Evolutionary conservation across 2,329 filamentous ascomycete genomes (phyloP).

Genomic region (Nemania abortiva): DNA sequence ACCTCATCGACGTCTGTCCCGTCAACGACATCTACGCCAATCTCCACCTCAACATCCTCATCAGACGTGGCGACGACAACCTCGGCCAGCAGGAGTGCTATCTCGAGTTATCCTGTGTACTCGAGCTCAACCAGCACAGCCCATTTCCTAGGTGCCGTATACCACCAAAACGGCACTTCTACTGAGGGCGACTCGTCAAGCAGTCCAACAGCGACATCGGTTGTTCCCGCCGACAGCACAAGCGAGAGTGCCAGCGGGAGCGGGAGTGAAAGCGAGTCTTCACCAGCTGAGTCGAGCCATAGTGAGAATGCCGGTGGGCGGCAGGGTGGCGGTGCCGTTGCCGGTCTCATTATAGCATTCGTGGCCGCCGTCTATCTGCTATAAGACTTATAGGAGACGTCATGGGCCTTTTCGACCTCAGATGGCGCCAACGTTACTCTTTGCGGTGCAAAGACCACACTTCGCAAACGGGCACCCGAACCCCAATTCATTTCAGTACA

Average conservation of each 20-base stretch:
- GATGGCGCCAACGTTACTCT: constrained; percentile 16
- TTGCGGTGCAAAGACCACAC: constrained; percentile 26
- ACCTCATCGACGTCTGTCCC: constrained; percentile 31
- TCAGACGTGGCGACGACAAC: constrained; percentile 22
- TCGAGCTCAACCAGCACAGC: constrained; percentile 39
- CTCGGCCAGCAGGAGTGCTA: constrained; percentile 14
- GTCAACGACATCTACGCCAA: constrained; percentile 31
- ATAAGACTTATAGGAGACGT: constrained; percentile 33
- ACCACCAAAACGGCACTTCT: constrained; percentile 63
- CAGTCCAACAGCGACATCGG: constrained; percentile 47
- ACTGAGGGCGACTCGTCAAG: constrained; percentile 33
- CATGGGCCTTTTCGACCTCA: constrained; percentile 1
- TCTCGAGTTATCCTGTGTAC: constrained; percentile 32
- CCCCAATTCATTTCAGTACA: constrained; percentile 37
- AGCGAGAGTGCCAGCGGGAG: constrained; percentile 39
- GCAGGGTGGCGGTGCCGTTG: constrained; percentile 64
- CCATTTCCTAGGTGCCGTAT: constrained; percentile 61
- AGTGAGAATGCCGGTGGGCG: constrained; percentile 57
- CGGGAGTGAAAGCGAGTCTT: constrained; percentile 11
- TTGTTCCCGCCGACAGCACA: constrained; percentile 30
- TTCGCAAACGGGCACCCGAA: constrained; percentile 25
- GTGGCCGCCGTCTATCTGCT: constrained; percentile 60
- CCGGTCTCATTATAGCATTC: constrained; percentile 67
- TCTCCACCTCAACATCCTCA: constrained; percentile 22
- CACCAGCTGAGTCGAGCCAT: constrained; percentile 7